phyloP scores from a whole-genome alignment of 2,329 filamentous ascomycete genomes.

The Pseudocercospora vitis region DNA sequence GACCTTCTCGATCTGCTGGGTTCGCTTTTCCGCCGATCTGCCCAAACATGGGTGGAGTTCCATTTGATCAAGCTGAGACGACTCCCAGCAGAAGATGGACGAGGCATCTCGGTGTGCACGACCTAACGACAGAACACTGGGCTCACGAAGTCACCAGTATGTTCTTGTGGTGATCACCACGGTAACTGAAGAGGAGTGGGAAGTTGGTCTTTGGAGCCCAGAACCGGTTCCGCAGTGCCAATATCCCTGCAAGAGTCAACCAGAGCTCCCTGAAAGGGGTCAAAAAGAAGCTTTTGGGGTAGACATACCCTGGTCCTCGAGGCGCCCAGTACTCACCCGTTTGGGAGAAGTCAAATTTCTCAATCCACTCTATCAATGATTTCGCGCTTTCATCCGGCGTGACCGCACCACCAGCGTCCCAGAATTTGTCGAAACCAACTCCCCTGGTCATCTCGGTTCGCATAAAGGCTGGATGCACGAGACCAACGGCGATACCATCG shows the following conservation, averaged over 20 bases:
- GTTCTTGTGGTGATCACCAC: slow-evolving; percentile 49
- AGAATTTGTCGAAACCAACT: slow-evolving; percentile 73
- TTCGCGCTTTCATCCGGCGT: slow-evolving; percentile 66
- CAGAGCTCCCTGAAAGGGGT: not conserved
- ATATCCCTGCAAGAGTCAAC: slow-evolving; percentile 57
- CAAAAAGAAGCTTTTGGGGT: too few species aligned
- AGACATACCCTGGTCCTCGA: slow-evolving; percentile 62
- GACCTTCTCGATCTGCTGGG: not conserved
- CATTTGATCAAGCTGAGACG: slow-evolving; percentile 3
- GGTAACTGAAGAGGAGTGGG: slow-evolving; percentile 66
- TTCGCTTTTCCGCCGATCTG: not conserved
- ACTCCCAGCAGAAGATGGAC: not conserved
- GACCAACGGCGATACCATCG: slow-evolving; percentile 61
- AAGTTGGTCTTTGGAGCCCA: slow-evolving; percentile 58
- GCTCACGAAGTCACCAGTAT: not conserved
- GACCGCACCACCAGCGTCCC: slow-evolving; percentile 69
- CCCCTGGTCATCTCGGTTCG: slow-evolving; percentile 70
- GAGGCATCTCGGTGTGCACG: not conserved
- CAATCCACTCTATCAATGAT: slow-evolving; percentile 62
- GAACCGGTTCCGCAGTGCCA: slow-evolving; percentile 63
- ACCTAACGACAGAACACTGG: not conserved
- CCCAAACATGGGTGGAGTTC: slow-evolving; percentile 1
- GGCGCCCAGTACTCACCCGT: slow-evolving; percentile 74
- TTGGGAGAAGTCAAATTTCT: slow-evolving; percentile 61
- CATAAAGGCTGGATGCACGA: slow-evolving; percentile 74